Evolutionary conservation across 2,329 filamentous ascomycete species (phyloP).

Genomic region (Aureobasidium mangrovei): DNA sequence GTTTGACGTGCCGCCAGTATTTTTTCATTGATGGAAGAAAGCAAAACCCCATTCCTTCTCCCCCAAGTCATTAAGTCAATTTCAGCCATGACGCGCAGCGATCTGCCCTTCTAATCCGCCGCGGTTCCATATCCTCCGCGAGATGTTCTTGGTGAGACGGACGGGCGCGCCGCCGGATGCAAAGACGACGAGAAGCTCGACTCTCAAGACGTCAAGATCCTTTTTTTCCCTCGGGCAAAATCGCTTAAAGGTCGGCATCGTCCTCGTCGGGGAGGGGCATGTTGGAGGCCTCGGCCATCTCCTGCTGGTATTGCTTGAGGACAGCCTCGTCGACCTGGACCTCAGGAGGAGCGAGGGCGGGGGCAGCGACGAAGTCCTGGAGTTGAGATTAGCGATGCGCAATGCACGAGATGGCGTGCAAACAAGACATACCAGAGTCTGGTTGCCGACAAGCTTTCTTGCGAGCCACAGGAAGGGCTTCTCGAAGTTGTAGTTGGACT

Average conservation of each 20-base stretch:
- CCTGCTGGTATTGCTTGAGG: conserved; percentile 72
- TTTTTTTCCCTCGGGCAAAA: conserved; percentile 1
- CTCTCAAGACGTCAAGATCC: neutral
- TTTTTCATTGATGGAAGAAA: conserved; percentile 12
- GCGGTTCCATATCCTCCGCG: neutral
- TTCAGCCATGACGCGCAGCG: conserved; percentile 9
- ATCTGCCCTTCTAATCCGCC: neutral
- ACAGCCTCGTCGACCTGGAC: conserved; percentile 79
- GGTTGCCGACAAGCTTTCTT: conserved; percentile 95
- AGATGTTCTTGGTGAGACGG: conserved; percentile 2
- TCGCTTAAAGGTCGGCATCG: conserved; percentile 55
- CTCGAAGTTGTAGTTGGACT: conserved; percentile 99
- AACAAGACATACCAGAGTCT: conserved; percentile 56
- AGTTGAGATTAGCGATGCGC: conserved; percentile 21
- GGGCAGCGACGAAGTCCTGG: conserved; percentile 92
- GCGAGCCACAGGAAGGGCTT: conserved; percentile 99
- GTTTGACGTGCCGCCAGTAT: neutral
- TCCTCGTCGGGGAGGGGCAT: conserved; percentile 93
- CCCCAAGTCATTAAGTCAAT: conserved; percentile 6
- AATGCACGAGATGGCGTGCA: neutral
- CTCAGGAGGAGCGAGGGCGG: conserved; percentile 88
- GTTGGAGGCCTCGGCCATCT: conserved; percentile 73
- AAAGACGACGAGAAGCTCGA: neutral
- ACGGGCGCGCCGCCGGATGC: conserved; percentile 5
- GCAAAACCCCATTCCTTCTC: conserved; percentile 8